Base-by-base conservation (phyloP, 345 rosid genomes). In the Ceriops decandra region DNA sequence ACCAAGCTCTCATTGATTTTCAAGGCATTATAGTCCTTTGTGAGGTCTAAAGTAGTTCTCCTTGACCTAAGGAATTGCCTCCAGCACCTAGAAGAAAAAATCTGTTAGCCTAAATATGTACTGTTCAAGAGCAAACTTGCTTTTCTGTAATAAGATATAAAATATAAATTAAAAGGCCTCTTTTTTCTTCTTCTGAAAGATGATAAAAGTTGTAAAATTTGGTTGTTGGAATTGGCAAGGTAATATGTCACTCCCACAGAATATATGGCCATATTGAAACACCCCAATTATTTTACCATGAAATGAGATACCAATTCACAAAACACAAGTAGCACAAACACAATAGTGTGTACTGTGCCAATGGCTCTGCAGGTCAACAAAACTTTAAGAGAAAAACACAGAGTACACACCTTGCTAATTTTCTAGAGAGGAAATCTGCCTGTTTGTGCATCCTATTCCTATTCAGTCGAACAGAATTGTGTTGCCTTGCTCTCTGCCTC, bases 381-480 rank as follows among this genome's bases (percentile, higher is more conserved):
- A 59, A 60, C 60, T 26, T 20, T 7, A 5, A 24, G 32, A 61
- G 2, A 0, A 57, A 5, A n/a, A 32, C 22, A 21, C 64, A 42
- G 42, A 26, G 61, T 8, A 68, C 60, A 68, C 80, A 88, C 98
- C 92, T 87, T 49, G 96, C 93, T 61, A 91, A 75, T 81, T 86
- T 95, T 56, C 76, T 76, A 71, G 96, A 83, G 76, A 95, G 99
- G 61, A 84, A 56, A 68, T 87, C 95, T 71, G 93, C 99, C 69
- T 88, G 90, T 70, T 82, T 80, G 72, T 73, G 84, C 90, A 89
- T 85, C 81, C 77, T 81, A 69, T 76, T 80, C 71, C 75, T 80
- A 66, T 75, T 77, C 62, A 81, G 74, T 62, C 66, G 80, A 74
- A 77, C 74, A 63, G 87, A 77, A 79, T 77, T 84, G 19, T 76